These are phyloP conservation scores for Plenodomus tracheiphilus DNA, from an alignment of 2,329 filamentous ascomycete species.

Conservation along the genomic window DNA sequence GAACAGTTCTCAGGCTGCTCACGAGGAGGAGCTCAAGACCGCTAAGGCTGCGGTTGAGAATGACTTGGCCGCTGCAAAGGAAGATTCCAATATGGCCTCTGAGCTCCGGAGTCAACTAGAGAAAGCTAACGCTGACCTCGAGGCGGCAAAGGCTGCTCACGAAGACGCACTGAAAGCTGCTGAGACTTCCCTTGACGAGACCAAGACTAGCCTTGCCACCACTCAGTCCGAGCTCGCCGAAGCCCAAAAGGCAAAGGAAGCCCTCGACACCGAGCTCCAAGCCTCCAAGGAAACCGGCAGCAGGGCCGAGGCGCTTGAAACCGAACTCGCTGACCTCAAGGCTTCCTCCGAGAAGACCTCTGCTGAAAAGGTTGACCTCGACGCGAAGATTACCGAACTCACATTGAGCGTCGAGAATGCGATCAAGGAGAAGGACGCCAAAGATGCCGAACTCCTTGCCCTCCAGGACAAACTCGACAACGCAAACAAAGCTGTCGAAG, in stretches of 20 bases:
- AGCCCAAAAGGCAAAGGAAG: conserved; percentile 12
- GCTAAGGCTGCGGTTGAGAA: conserved; percentile 15
- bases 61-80: conserved; percentile 7
- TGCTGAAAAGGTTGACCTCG: conserved; percentile 23
- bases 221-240: conserved; percentile 8
- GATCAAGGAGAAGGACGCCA: conserved; percentile 17
- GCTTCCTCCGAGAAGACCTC: conserved; percentile 23
- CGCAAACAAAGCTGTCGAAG: conserved; percentile 15
- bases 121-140: conserved; percentile 4
- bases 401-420: conserved; percentile 20
- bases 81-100: conserved; percentile 8
- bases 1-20: conserved; percentile 11
- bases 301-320: conserved; percentile 17
- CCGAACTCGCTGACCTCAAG: conserved; percentile 28
- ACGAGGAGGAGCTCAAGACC: conserved; percentile 25
- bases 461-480: conserved; percentile 23
- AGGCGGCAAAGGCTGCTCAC: conserved; percentile 4
- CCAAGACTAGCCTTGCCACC: conserved; percentile 9
- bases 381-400: conserved; percentile 26
- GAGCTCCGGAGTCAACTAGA: conserved; percentile 1
- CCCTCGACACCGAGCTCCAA: conserved; percentile 18
- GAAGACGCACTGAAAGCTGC: conserved; percentile 8
- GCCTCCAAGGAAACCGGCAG: conserved; percentile 20
- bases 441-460: conserved; percentile 18
- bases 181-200: conserved; percentile 14